Base-by-base conservation (phyloP, 2,329 filamentous ascomycete genomes). In the Apiospora koreana region DNA sequence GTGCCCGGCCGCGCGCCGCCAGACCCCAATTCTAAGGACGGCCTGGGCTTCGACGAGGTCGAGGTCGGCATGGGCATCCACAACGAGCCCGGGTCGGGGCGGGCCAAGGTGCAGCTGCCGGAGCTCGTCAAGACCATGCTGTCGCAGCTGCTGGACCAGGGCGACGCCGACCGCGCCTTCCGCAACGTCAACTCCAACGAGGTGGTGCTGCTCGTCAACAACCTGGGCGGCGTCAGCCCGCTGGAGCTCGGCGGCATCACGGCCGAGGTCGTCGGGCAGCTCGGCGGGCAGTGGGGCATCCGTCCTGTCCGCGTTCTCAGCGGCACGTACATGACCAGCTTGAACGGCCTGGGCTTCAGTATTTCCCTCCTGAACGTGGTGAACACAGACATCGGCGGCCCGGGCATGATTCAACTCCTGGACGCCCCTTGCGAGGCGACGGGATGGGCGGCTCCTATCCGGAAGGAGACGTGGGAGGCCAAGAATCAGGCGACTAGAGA, bases 51-150 rank as follows among this genome's bases (percentile, higher is more conserved):
- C 3, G 86, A 83, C 48, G 87, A 91, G 77, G 87, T 90, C 35
- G 89, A 91, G 79, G 82, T 91, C 65, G 92, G 92, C 38, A 94
- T 94, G 92, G 92, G 92, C 16, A 94, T 94, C 74, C 92, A 94
- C 79, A 94, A 94, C 75, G 91, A 92, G 79, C 82, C 88, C 0
- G 89, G 89, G 2, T 89, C 85, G 5, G 85, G 84, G 7, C 81
- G 86, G 41, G 85, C 83, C 50, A 84, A 82, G 73, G 81, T 87
- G n/a, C 83, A 84, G 71, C 80, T 91, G 70, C 85, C 86, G 16
- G 83, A 83, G 71, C 81, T 91, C 38, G 86, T 91, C 38, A 83
- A 83, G 75, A 89, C 83, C 70, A 94, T 95, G 92, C 83, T 95
- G 58, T 82, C 83, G 69, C 91, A 93, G 81, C 86, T 93, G 76